A percentile compares a stretch with the other conserved stretches of the same genome.
These are phyloP conservation scores for Daldinia childiae DNA, from an alignment of 495 filamentous ascomycete species.

Conservation along the genomic window DNA sequence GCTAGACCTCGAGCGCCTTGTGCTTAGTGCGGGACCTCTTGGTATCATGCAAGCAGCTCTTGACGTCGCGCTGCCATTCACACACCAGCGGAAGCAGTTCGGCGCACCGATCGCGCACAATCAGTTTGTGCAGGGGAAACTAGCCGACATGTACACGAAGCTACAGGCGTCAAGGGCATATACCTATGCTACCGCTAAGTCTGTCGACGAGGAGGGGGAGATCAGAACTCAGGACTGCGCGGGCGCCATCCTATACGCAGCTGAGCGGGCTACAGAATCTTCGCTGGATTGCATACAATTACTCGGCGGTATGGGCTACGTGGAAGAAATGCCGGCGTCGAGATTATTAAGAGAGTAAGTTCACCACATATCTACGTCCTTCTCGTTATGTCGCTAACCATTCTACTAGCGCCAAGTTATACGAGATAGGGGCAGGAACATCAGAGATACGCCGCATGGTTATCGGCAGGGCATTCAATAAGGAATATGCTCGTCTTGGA, in stretches of 20 bases:
- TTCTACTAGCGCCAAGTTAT: constrained; percentile 66
- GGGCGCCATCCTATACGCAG: constrained; percentile 92
- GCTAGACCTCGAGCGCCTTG: constrained; percentile 90
- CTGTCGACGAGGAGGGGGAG: constrained; percentile 74
- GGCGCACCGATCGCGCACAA: constrained; percentile 87
- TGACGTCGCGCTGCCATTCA: constrained; percentile 88
- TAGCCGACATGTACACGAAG: constrained; percentile 98
- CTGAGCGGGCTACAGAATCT: constrained; percentile 90
- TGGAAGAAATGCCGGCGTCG: constrained; percentile 93
- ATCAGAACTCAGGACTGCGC: constrained; percentile 93
- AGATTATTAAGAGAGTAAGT: constrained; percentile 79
- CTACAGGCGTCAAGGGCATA: constrained; percentile 82
- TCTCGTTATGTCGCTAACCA: constrained; percentile 24
- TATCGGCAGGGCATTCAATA: constrained; percentile 93
- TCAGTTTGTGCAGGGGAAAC: constrained; percentile 91
- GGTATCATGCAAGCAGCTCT: constrained; percentile 94
- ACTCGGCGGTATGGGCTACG: constrained; percentile 94
- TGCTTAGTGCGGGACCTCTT: constrained; percentile 90
- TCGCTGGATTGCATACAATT: constrained; percentile 92
- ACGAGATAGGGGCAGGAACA: constrained; percentile 97
- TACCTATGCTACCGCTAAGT: constrained; percentile 78
- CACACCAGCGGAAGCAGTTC: constrained; percentile 90
- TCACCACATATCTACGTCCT: neutral
- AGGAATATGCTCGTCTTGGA: constrained; percentile 71
- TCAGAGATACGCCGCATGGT: constrained; percentile 95